phyloP scores from a whole-genome alignment of 139 green algal genomes.

The Volvox africanus region DNA sequence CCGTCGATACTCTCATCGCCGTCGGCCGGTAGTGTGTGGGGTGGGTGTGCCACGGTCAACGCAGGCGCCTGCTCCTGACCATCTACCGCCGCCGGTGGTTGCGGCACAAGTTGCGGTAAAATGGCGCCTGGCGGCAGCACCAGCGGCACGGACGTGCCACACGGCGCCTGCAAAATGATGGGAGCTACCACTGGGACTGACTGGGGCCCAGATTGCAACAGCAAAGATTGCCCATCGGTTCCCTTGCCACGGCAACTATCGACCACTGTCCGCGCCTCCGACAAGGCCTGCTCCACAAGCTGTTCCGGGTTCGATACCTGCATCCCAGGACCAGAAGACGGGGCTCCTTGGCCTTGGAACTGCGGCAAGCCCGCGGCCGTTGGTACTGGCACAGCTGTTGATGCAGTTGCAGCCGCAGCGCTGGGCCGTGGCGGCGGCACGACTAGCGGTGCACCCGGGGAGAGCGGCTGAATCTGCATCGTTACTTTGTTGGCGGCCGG shows the following conservation, averaged over 20 bases:
- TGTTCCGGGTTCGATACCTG: not conserved
- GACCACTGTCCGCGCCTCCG: slow-evolving; percentile 45
- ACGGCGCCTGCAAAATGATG: slow-evolving; percentile 10
- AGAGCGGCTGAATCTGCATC: not conserved
- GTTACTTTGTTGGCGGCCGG: not conserved
- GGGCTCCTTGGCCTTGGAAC: not conserved
- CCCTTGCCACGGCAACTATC: slow-evolving; percentile 9
- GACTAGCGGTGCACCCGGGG: not conserved
- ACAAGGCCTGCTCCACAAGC: slow-evolving; percentile 14
- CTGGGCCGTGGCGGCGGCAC: slow-evolving; percentile 3
- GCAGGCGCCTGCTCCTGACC: not conserved
- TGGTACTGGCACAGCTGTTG: too few species aligned
- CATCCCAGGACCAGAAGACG: not conserved
- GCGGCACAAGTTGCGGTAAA: not conserved
- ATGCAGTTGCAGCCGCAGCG: not conserved
- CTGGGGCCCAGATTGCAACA: not conserved
- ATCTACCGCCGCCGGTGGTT: not conserved
- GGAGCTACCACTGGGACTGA: slow-evolving; percentile 16
- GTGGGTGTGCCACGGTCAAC: not conserved
- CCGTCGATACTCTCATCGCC: not conserved
- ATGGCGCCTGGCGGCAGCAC: not conserved
- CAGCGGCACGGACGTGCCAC: not conserved
- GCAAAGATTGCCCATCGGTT: not conserved
- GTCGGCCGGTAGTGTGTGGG: not conserved
- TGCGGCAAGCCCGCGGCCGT: not conserved